Evolutionary conservation across 1,139 yeast genomes (phyloP), one percentile per base, ranked within the genome.

Genomic region (Starmera stellimalicola): DNA sequence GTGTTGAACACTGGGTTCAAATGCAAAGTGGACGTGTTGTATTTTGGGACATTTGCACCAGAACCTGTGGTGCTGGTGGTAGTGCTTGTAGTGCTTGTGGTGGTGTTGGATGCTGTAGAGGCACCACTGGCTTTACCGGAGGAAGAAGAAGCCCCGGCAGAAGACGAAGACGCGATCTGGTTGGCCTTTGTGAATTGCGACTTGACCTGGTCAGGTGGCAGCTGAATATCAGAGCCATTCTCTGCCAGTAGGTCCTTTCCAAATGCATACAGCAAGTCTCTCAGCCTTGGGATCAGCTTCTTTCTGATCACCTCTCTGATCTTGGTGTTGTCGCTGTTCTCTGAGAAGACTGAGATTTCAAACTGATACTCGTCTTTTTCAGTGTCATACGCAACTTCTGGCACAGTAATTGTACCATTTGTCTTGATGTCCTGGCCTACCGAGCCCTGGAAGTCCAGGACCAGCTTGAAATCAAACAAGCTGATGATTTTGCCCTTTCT

Each of bases 401-500:
- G 99, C 31, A 91, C 60, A 5, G 76, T 70, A 40, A 91, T 77
- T 14, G 80, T 68, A 10, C 98, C 99, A 34, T 63, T 66, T 24
- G 66, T 65, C 3, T 45, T 47, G 9, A 54, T 54, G 8, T 54
- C 62, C 6, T 55, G 53, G 20, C 50, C 51, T 25, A 61, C 58
- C 25, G 50, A 48, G 8, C 94, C 91, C 7, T 57, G 57, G 48
- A 77, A 74, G n/a, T 64, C 66, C 40, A 88, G 55, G 2, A 71
- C 76, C 37, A 88, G 47, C 42, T 77, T 71, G 54, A 93, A 63
- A 52, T 91, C 98, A 57, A 84, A 91, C 40, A 91, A 63, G 3
- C 95, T 83, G 48, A 91, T 88, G 27, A 91, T 94, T 55, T 91
- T 88, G 15, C 99, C 98, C 60, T 93, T 91, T 48, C 98, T 77